A percentile compares a stretch with the other conserved stretches of the same genome.
Evolutionary conservation across 1,139 yeast genomes (phyloP).

Genomic region (Hansenula anomala): DNA sequence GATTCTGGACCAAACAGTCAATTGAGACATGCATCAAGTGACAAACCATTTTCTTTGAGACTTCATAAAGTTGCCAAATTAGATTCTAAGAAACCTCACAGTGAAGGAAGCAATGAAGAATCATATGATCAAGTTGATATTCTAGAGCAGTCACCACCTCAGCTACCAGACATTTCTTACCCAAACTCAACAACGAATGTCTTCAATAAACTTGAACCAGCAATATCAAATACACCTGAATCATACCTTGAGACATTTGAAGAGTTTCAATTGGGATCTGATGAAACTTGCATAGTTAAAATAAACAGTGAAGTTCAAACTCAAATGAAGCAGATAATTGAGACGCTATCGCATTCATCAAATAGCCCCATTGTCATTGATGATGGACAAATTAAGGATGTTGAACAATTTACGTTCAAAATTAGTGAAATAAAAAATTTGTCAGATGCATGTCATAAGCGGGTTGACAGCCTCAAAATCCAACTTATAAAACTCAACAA

Average conservation of each 20-base stretch:
- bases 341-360: background rate
- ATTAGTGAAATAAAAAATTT: background rate
- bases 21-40: background rate
- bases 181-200: background rate
- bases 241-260: no score
- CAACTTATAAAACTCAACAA: slow-evolving; percentile 7
- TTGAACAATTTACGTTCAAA: background rate
- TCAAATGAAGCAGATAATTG: background rate
- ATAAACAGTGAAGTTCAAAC: background rate
- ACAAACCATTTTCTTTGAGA: background rate
- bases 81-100: background rate
- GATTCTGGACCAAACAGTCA: no score
- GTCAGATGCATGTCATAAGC: background rate
- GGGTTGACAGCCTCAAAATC: slow-evolving; percentile 2
- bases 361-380: background rate
- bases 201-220: background rate
- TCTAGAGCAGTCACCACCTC: slow-evolving; percentile 15
- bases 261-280: background rate
- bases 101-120: slow-evolving; percentile 6
- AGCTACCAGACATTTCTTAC: slow-evolving; percentile 4
- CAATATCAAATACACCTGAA: background rate
- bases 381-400: background rate
- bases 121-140: slow-evolving; percentile 16
- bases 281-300: no score
- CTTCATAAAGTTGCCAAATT: background rate